These are phyloP conservation scores for Hawksworthiomyces lignivorus DNA, from an alignment of 2,329 filamentous ascomycete species.

Conservation along the genomic window DNA sequence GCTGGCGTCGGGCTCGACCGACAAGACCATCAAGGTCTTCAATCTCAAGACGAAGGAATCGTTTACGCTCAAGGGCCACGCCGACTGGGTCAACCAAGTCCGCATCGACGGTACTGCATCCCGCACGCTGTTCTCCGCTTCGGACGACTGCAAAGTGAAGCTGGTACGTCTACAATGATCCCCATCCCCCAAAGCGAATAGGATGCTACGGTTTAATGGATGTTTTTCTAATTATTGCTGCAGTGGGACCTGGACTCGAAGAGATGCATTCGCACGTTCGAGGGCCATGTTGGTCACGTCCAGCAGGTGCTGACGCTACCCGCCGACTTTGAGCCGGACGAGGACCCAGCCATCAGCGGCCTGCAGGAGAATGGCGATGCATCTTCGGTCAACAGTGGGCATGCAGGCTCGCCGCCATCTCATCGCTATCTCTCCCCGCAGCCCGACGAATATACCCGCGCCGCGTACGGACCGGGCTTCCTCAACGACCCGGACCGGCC, in stretches of 20 bases:
- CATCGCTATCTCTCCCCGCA: slow-evolving; percentile 19
- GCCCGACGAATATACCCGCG: slow-evolving; percentile 30
- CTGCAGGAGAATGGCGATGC: slow-evolving; percentile 44
- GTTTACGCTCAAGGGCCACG: slow-evolving; percentile 74
- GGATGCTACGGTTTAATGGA: too few relatives aligned
- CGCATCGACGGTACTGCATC: slow-evolving; percentile 68
- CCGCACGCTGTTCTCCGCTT: slow-evolving; percentile 83
- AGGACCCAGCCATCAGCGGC: slow-evolving; percentile 38
- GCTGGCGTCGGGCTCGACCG: slow-evolving; percentile 81
- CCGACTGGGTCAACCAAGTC: slow-evolving; percentile 95
- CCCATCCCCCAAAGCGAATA: too few relatives aligned
- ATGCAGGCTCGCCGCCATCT: slow-evolving; percentile 22
- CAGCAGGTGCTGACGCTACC: slow-evolving; percentile 85
- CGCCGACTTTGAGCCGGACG: slow-evolving; percentile 82
- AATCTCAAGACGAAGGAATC: slow-evolving; percentile 80
- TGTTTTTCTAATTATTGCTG: too few relatives aligned
- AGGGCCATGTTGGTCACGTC: slow-evolving; percentile 90
- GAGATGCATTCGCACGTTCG: slow-evolving; percentile 66
- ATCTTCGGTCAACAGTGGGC: slow-evolving; percentile 40
- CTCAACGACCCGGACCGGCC: slow-evolving; percentile 53
- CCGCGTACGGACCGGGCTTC: slow-evolving; percentile 56
- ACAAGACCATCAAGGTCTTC: slow-evolving; percentile 86
- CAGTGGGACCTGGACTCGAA: slow-evolving; percentile 59
- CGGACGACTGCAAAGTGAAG: slow-evolving; percentile 84
- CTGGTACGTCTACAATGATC: slow-evolving; percentile 40